phyloP scores from a whole-genome alignment of 495 filamentous ascomycete genomes.

The Cairneyella variabilis region DNA sequence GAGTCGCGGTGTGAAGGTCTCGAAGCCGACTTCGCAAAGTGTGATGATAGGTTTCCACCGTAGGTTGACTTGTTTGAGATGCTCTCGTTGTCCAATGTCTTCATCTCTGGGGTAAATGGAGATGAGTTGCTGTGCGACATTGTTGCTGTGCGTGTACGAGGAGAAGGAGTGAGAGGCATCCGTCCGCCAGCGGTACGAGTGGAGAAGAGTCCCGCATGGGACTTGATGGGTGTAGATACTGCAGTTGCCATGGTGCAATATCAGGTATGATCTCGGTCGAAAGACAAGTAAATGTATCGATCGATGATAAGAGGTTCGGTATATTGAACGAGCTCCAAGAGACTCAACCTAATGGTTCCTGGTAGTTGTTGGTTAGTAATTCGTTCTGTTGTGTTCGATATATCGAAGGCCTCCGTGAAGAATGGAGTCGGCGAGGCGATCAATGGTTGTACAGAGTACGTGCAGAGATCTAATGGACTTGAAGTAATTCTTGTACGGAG shows the following conservation, averaged over 20 bases:
- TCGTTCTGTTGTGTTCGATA: constrained; percentile 41
- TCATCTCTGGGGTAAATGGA: constrained; percentile 75
- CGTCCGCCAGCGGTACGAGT: constrained; percentile 89
- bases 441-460: constrained; percentile 28
- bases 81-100: constrained; percentile 43
- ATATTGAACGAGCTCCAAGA: constrained; percentile 56
- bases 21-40: constrained; percentile 64
- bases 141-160: constrained; percentile 48
- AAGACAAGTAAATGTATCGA: constrained; percentile 47
- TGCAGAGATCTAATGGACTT: constrained; percentile 44
- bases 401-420: constrained; percentile 40
- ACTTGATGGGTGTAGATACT: constrained; percentile 90
- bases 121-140: constrained; percentile 54
- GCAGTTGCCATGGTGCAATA: constrained; percentile 75
- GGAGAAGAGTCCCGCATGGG: constrained; percentile 88
- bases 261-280: constrained; percentile 34
- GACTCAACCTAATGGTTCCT: constrained; percentile 64
- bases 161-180: constrained; percentile 91
- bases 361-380: constrained; percentile 50
- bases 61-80: constrained; percentile 64
- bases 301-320: constrained; percentile 40
- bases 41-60: constrained; percentile 65
- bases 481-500: constrained; percentile 29
- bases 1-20: constrained; percentile 64
- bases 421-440: constrained; percentile 26